A percentile compares a stretch with the other conserved stretches of the same genome.
phyloP scores from a whole-genome alignment of 2,329 filamentous ascomycete species.

The Aspergillus caelatus region DNA sequence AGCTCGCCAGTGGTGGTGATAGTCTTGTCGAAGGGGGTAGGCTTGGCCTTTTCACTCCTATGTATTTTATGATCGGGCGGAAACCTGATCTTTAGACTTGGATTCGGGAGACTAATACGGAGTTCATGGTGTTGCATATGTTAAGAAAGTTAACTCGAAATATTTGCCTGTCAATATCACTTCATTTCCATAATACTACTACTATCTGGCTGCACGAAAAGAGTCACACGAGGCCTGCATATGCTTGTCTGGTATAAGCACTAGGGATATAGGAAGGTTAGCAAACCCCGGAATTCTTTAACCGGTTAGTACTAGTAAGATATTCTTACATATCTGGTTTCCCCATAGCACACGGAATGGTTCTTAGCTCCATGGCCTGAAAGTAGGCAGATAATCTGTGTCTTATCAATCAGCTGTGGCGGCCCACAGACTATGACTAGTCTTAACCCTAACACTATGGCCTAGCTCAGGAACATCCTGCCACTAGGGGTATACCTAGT shows the following conservation, averaged over 20 bases:
- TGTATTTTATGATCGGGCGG: slow-evolving; percentile 93
- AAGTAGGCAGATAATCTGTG: not conserved
- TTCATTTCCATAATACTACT: not conserved
- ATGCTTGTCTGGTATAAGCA: not conserved
- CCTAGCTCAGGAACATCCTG: not conserved
- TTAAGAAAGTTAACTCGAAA: not conserved
- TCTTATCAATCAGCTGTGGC: not conserved
- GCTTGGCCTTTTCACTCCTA: slow-evolving; percentile 77
- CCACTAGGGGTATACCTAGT: not conserved
- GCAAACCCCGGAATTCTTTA: not conserved
- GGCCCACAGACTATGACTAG: not conserved
- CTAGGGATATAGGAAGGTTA: not conserved
- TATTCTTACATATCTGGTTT: not conserved
- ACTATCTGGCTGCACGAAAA: not conserved
- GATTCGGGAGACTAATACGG: not conserved
- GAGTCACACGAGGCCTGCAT: not conserved
- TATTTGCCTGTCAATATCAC: not conserved
- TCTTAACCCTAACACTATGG: not conserved
- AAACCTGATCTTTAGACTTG: slow-evolving; percentile 53
- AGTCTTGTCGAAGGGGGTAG: slow-evolving; percentile 51
- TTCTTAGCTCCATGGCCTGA: not conserved
- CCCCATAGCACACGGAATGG: not conserved
- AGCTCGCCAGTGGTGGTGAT: slow-evolving; percentile 77
- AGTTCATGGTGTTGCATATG: not conserved
- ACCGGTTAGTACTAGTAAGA: not conserved